These are phyloP conservation scores for Candida tropicalis DNA, from an alignment of 1,139 yeast species.

Conservation along the genomic window DNA sequence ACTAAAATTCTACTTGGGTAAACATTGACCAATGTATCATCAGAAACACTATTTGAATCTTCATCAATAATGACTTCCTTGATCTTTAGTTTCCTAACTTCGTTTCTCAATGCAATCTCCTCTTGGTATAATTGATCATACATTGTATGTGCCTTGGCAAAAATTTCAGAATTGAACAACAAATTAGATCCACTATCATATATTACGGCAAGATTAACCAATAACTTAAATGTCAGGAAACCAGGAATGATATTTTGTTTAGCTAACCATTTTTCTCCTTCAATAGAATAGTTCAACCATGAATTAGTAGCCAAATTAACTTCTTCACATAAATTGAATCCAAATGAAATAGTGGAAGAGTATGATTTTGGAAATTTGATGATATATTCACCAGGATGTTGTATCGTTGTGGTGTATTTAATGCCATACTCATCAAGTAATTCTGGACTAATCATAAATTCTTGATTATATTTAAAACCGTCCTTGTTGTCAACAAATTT, in stretches of 20 bases:
- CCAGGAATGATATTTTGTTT: slow-evolving; percentile 52
- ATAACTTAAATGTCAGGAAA: slow-evolving; percentile 50
- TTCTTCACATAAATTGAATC: slow-evolving; percentile 57
- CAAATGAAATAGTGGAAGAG: slow-evolving; percentile 52
- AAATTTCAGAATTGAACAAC: slow-evolving; percentile 32
- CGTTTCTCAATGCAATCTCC: slow-evolving; percentile 46
- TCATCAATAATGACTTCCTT: slow-evolving; percentile 33
- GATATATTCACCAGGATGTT: slow-evolving; percentile 62
- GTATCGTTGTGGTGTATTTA: slow-evolving; percentile 46
- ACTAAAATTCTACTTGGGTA: slow-evolving; percentile 58
- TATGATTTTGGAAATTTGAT: slow-evolving; percentile 60
- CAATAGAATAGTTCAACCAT: slow-evolving; percentile 57
- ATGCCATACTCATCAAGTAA: slow-evolving; percentile 51
- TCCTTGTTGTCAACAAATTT: slow-evolving; percentile 20
- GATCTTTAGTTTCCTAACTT: slow-evolving; percentile 34
- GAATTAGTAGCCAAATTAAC: slow-evolving; percentile 57
- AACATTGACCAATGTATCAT: slow-evolving; percentile 48
- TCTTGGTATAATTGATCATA: slow-evolving; percentile 31
- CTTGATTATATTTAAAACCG: slow-evolving; percentile 32
- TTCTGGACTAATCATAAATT: slow-evolving; percentile 51
- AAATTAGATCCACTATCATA: slow-evolving; percentile 34
- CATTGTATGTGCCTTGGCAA: slow-evolving; percentile 31
- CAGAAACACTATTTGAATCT: slow-evolving; percentile 46
- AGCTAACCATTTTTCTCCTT: slow-evolving; percentile 56
- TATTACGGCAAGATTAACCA: slow-evolving; percentile 49